Evolutionary conservation across 495 filamentous ascomycete species (phyloP), one percentile per base, ranked within the genome.

Genomic region (Paragyromitra xinjiangensis): DNA sequence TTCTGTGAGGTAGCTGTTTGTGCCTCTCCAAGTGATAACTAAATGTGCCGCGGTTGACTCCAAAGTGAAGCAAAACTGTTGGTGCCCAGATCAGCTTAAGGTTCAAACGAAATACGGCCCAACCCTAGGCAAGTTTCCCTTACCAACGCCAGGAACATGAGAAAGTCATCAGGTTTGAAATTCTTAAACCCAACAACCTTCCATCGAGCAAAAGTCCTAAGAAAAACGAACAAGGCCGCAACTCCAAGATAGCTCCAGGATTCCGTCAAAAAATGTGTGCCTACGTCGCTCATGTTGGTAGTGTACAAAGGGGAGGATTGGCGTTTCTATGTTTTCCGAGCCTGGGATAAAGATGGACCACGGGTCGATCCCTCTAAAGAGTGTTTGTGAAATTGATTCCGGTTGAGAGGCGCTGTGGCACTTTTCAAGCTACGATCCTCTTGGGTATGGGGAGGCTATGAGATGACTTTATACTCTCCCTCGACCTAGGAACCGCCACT

Each of bases 1-100:
- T 22, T 87, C 85, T 0, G 87, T 89, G 87, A 90, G 89, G 45
- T 84, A 75, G 73, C 88, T 90, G 69, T 90, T 90, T 44, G 89
- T 87, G 12, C 84, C 75, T 8, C 83, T 80, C 24, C 77, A 75
- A 12, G n/a, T 76, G 0, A 83, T 83, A 14, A 84, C 82, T 2
- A 83, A 42, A 69, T 84, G 82, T 6, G 83, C 83, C 78, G 84
- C 83, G 8, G 75, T 70, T 39, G 80, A 82, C 68, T 84, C 84
- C n/a, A 82, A 78, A 6, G 83, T 81, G 56, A 85, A 89, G 79
- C 39, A 86, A 81, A 77, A 77, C 83, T 85, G 76, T 84, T 78
- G 73, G 5, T 22, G 8, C 14, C 39, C 6, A 2, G 11, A 34
- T 75, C 14, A 75, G 65, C 12, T 16, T 39, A 14, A 16, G 4